Evolutionary conservation across 176 grass and related monocot species (phyloP), one percentile per base, ranked within the genome.

Genomic region (Ampelocalamus luodianensis): DNA sequence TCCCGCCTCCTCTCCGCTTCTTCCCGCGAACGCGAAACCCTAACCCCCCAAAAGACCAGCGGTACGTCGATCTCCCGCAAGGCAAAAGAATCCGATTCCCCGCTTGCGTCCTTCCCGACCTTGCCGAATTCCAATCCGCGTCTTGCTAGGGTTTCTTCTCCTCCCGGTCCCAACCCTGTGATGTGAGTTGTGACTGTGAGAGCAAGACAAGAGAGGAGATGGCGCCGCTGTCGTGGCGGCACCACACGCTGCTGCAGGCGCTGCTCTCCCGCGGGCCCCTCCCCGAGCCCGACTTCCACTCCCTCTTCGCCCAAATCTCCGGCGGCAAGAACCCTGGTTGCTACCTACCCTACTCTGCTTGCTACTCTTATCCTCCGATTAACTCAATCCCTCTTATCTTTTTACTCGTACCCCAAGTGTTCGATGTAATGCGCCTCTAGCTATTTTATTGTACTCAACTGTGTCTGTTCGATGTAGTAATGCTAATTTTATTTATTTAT

Each of bases 241-340:
- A 94, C 80, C 92, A 94, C 88, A 74, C 90, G 49, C 82, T 94
- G 39, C 85, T 97, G 55, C 92, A 97, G 90, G 92, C 92, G 53
- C 85, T 92, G 36, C 84, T 94, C 66, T 89, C 53, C 59, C 82
- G 92, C 43, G 94, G 92, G 8, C 94, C 90, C 1, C 89, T 94
- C 65, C 29, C 77, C 3, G 92, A 94, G 44, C 66, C 59, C 32
- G 87, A 90, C 45, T 94, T 92, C 80, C 88, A 87, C 61, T 83
- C 73, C 72, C 26, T 94, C 60, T 94, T 97, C 85, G 7, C 70
- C 23, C 85, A 39, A 23, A 6, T 97, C 82, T 91, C 83, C 42
- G 79, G 88, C 38, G 79, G 92, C 39, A 97, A 92, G 80, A 62
- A 91, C 80, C 92, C 92, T 51, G 90, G 92, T 92, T 56, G 37